Base-by-base conservation (phyloP, 345 rosid genomes). In the Euphorbia pulcherrima region DNA sequence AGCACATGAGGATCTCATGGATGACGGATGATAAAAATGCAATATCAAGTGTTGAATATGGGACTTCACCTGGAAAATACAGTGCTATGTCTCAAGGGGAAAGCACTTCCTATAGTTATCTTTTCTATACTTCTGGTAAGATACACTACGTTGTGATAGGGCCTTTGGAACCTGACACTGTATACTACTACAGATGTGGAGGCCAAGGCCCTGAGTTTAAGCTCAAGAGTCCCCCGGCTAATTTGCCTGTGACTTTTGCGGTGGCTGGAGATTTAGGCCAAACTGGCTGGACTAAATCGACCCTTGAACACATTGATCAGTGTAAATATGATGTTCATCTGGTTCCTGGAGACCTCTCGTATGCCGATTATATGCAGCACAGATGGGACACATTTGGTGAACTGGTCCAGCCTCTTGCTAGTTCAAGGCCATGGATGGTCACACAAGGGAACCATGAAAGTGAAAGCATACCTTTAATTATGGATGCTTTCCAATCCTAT, bases 391-490 rank as follows among this genome's bases (percentile, higher is more conserved):
- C 97, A 10, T 94, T 94, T 67, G 97, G 97, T 9, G 85, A 88
- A 71, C 78, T 92, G 48, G 96, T 94, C 61, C 83, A 94, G 85
- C 97, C 97, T 39, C 87, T 94, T 58, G 97, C 97, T 18, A 94
- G 97, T 72, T 81, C 92, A 23, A 87, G 86, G 77, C 97, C 99
- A 0, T 94, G 99, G 99, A 94, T 94, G 99, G 99, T 89, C 37
- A 94, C 99, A 0, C 73, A 92, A 77, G 99, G 97, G 60, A 94
- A 94, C 84, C 99, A 94, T 63, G 97, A 94, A 62, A 73, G 71
- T 70, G 99, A 94, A 83, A 72, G 13, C 74, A 87, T 94, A 71
- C 96, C 88, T 0, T 48, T 89, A 23, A 3, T 94, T 7, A 82
- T 75, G 46, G 90, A 87, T 81, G 90, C 84, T 2, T 94, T 94